Base-by-base conservation (phyloP, 345 rosid species). In the Hibiscus syriacus region DNA sequence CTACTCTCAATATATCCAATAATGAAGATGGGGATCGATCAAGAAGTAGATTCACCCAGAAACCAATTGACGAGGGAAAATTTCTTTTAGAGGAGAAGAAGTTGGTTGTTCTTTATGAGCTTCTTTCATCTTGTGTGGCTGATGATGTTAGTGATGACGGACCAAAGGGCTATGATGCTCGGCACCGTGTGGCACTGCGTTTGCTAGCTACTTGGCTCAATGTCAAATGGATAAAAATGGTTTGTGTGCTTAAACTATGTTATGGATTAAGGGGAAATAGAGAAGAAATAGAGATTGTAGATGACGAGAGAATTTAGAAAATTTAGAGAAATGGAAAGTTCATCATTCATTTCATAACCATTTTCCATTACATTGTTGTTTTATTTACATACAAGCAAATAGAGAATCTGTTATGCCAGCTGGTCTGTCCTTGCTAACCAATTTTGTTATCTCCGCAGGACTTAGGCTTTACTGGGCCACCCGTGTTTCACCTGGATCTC, bases 111-210 rank as follows among this genome's bases (percentile, higher is more conserved):
- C 82, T 81, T 32, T 84, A 69, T 70, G 84, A 87, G 78, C 85
- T 87, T 74, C 82, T 84, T 75, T 74, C 81, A 22, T 83, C 87
- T 36, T 82, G 84, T 74, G 38, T 84, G 53, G 76, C 71, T 10
- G 81, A 74, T 57, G 66, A 46, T 29, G 39, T 57, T 27, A 13
- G 23, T 48, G 72, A 66, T 25, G 70, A 64, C 14, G 69, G 77
- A 23, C 41, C 20, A 56, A 77, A 67, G 57, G 82, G 82, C 45
- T 84, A 83, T 78, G 83, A 87, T 72, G 87, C 92, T 72, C 79
- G 86, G 29, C 82, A 84, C 62, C 83, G 86, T 34, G 83, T 78
- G 55, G 82, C 89, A 70, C 59, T 87, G 53, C 73, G 82, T 49
- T 71, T 84, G 49, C 74, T 87, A 52, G 80, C 83, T 38, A 64